Conservation (phyloP, 164 flowering plant genomes). For the Vitis amurensis region DNA sequence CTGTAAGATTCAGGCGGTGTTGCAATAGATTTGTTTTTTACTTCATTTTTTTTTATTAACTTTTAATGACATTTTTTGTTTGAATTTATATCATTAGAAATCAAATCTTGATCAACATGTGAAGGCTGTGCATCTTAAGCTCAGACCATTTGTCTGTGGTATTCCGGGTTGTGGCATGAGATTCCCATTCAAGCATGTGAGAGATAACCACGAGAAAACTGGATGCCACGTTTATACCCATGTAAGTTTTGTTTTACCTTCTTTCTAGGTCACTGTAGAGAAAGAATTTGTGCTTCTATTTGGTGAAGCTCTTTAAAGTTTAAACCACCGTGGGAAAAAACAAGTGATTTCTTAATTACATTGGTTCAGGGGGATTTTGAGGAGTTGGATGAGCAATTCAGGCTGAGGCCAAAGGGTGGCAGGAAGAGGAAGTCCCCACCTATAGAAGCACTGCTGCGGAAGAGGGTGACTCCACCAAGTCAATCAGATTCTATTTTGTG, state of each 20-base stretch:
- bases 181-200: constrained; percentile 76
- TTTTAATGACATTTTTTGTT: background rate
- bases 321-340: background rate
- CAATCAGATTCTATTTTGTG: constrained; percentile 14
- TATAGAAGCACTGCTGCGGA: constrained; percentile 53
- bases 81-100: constrained; percentile 33
- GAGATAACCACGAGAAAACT: constrained; percentile 78
- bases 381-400: constrained; percentile 56
- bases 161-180: constrained; percentile 61
- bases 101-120: constrained; percentile 79
- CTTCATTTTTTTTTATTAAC: background rate
- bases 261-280: background rate
- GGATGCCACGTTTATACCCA: constrained; percentile 48
- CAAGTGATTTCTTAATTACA: background rate
- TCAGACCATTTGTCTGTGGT: constrained; percentile 59
- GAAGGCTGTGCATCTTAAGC: constrained; percentile 67
- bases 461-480: constrained; percentile 55
- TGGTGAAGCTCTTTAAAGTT: background rate
- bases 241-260: constrained; percentile 32
- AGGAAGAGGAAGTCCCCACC: constrained; percentile 49
- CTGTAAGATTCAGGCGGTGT: constrained; percentile 40
- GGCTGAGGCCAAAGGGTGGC: constrained; percentile 70
- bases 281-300: background rate
- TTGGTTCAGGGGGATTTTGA: constrained; percentile 61
- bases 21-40: background rate